Conservation (phyloP, 2,329 filamentous ascomycete species). For the Sporothrix brasiliensis region DNA sequence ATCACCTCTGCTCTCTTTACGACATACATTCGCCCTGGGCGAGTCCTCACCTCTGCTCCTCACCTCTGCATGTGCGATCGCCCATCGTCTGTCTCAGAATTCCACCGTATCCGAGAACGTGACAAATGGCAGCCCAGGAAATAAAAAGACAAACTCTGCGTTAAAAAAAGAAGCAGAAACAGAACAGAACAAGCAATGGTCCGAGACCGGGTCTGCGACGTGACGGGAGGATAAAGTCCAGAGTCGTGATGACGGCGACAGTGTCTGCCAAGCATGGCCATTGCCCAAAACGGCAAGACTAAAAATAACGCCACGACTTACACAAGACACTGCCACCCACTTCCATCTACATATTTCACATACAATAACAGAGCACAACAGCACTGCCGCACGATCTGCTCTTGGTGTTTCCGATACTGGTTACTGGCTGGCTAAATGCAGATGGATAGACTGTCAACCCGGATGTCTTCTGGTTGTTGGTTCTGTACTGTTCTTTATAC, state of each 20-base stretch:
- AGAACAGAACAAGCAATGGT: conserved; percentile 11
- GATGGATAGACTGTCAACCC: background rate
- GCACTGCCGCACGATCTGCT: background rate
- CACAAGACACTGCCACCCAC: background rate
- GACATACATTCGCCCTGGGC: too few relatives aligned
- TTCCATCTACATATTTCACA: background rate
- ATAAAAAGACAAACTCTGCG: background rate
- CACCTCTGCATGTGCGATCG: background rate
- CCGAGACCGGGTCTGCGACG: conserved; percentile 16
- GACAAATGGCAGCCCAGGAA: background rate
- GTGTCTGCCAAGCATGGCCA: background rate
- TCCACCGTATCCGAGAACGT: background rate
- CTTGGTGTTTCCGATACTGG: background rate
- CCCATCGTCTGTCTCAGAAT: conserved; percentile 18
- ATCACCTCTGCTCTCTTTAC: background rate
- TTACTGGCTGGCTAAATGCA: background rate
- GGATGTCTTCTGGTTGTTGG: background rate
- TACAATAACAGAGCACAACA: background rate
- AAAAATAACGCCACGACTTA: conserved; percentile 17
- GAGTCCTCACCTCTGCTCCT: too few relatives aligned
- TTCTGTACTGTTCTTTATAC: too few relatives aligned
- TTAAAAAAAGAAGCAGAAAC: background rate
- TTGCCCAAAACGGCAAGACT: conserved; percentile 8
- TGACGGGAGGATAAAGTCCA: background rate
- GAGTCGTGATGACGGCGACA: background rate